Evolutionary conservation across 2,329 filamentous ascomycete species (phyloP).

Genomic region (Stagonosporopsis tanaceti): DNA sequence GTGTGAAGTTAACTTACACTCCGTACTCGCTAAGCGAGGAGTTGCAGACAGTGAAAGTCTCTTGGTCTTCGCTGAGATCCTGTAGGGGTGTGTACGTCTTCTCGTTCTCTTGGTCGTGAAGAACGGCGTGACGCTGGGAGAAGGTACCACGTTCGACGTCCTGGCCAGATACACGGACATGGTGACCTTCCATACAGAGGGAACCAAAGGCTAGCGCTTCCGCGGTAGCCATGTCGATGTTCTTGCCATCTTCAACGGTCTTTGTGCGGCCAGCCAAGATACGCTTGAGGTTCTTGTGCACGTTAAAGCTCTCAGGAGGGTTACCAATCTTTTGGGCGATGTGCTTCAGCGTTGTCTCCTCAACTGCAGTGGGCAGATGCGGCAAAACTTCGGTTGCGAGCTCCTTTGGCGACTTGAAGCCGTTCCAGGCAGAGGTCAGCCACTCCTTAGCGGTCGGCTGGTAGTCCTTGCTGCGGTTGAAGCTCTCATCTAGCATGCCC

Average conservation of each 20-base stretch:
- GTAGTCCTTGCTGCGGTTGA: slow-evolving; percentile 96
- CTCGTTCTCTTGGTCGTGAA: slow-evolving; percentile 97
- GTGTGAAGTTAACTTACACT: slow-evolving; percentile 56
- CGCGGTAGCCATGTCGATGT: slow-evolving; percentile 97
- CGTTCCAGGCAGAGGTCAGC: slow-evolving; percentile 98
- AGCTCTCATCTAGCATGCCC: slow-evolving; percentile 98
- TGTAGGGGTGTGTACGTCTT: slow-evolving; percentile 91
- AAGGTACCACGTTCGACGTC: slow-evolving; percentile 99
- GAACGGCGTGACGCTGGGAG: slow-evolving; percentile 94
- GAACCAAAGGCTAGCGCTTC: slow-evolving; percentile 95
- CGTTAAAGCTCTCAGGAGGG: slow-evolving; percentile 82
- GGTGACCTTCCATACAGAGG: slow-evolving; percentile 90
- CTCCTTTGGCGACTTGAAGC: slow-evolving; percentile 99
- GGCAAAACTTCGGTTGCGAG: slow-evolving; percentile 92
- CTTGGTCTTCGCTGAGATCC: slow-evolving; percentile 88
- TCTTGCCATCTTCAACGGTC: slow-evolving; percentile 88
- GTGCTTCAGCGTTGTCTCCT: slow-evolving; percentile 75
- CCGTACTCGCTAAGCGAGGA: slow-evolving; percentile 82
- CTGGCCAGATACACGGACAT: slow-evolving; percentile 96
- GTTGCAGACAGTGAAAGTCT: slow-evolving; percentile 95
- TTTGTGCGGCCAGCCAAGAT: slow-evolving; percentile 90
- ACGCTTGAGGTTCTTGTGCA: slow-evolving; percentile 96
- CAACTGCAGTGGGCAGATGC: slow-evolving; percentile 86
- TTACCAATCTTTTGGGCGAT: slow-evolving; percentile 82
- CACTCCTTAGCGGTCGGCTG: slow-evolving; percentile 96